Base-by-base conservation (phyloP, 106 monocot species). In the Triglochin maritima region DNA sequence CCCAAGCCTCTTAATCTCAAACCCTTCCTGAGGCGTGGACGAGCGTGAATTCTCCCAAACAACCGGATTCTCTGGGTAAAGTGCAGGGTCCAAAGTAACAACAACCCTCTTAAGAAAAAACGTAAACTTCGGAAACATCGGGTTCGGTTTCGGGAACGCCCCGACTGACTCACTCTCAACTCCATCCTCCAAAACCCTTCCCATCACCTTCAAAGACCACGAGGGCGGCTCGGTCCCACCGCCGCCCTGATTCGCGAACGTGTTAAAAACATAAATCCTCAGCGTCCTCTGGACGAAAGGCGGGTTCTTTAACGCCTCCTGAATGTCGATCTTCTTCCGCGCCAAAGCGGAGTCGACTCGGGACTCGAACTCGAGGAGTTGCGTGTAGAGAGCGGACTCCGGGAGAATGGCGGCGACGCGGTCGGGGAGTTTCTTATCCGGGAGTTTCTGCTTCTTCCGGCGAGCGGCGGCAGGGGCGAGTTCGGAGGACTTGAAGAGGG, bases 371-470 rank as follows among this genome's bases (percentile, higher is more conserved):
- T 98, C 96, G 11, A 98, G 88, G 42, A 98, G 51, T 48, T 98
- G 96, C 3, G 96, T 98, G 68, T 88, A 98, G 16, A 98, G 79
- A 7, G 92, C 88, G 2, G 96, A 98, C 61, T 98, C 96, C 0
- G 96, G 96, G 8, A 98, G 76, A 15, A 98, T 82, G 3, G 90
- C 88, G 0, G 96, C 96, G 10, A 98, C 96, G 6, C 96, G 83
- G 42, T 98, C 96, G 1, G 96, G 96, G 4, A 98, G 81, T 59
- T 86, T 78, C 76, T 92, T 98, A 71, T 98, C 96, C 2, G 86
- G 88, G 63, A 92, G 83, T 84, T 88, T 98, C 56, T 87, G 85
- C 82, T 98, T 98, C 86, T 88, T 92, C 45, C 88, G 75, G 4
- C 87, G 29, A 29, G 29, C 73, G 46, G 91, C 85, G 5, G 91